A percentile compares a stretch with the other conserved stretches of the same genome.
phyloP scores from a whole-genome alignment of 768 basidiomycete species.

The Tylopilus plumbeoviolaceoides region DNA sequence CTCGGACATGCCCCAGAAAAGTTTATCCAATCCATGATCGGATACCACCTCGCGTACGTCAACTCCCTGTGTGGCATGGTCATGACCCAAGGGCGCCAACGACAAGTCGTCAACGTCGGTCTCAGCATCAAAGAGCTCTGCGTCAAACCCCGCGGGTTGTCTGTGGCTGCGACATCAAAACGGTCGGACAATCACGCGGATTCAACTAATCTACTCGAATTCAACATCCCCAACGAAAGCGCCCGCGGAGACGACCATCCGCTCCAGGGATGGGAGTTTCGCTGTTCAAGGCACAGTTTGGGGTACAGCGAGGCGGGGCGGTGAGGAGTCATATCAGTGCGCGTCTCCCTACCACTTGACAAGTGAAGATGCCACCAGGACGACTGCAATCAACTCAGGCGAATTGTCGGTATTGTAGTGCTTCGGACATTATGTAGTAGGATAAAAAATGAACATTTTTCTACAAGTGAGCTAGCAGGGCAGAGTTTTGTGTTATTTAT shows the following conservation, averaged over 20 bases:
- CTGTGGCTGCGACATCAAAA: conserved; percentile 65
- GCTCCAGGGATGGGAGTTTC: too few relatives aligned
- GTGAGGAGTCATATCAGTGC: conserved; percentile 70
- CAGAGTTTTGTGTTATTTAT: too few relatives aligned
- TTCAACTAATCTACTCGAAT: conserved; percentile 80
- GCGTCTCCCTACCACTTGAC: conserved; percentile 73
- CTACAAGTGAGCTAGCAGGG: too few relatives aligned
- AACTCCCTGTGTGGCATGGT: conserved; percentile 77
- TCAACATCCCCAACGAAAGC: conserved; percentile 61
- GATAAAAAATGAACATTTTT: too few relatives aligned
- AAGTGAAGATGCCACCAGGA: too few relatives aligned
- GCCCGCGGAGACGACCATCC: conserved; percentile 68
- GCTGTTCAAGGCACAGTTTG: conserved; percentile 73
- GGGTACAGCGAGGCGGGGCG: conserved; percentile 54
- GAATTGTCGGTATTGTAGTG: too few relatives aligned
- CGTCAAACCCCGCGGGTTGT: conserved; percentile 56
- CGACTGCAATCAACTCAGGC: too few relatives aligned
- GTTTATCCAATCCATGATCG: conserved; percentile 73
- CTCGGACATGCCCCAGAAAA: conserved; percentile 64
- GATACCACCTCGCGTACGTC: conserved; percentile 68
- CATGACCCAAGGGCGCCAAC: conserved; percentile 74
- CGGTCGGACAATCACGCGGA: conserved; percentile 75
- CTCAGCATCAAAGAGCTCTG: conserved; percentile 69
- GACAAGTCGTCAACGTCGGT: conserved; percentile 77
- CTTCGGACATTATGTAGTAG: too few relatives aligned